Conservation (phyloP, 108 stramenopile genomes). For the Hondaea fermentalgiana region DNA sequence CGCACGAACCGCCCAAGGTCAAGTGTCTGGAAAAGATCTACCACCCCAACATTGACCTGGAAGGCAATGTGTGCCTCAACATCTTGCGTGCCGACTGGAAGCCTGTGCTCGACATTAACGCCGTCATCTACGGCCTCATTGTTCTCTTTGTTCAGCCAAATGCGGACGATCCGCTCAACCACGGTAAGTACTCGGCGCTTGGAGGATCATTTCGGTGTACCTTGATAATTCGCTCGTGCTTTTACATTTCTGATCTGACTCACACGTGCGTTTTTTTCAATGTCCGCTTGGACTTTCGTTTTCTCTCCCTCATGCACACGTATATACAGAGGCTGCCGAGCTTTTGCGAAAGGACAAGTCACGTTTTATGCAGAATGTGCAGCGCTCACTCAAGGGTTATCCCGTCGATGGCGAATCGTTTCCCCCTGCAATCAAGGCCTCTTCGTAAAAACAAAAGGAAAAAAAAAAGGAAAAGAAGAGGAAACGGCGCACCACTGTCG, state of each 20-base stretch:
- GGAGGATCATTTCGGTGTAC: not conserved
- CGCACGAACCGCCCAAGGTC: slow-evolving; percentile 97
- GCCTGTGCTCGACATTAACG: slow-evolving; percentile 95
- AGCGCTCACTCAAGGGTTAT: slow-evolving; percentile 55
- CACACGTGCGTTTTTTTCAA: too few relatives aligned
- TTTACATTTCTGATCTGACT: too few relatives aligned
- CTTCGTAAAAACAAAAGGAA: too few relatives aligned
- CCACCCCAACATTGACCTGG: slow-evolving; percentile 95
- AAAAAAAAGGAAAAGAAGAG: too few relatives aligned
- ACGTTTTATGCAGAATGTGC: slow-evolving; percentile 73
- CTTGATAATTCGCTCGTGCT: not conserved
- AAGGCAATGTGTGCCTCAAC: slow-evolving; percentile 97
- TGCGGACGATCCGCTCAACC: slow-evolving; percentile 97
- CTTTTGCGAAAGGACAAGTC: slow-evolving; percentile 79
- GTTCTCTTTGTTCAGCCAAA: slow-evolving; percentile 98
- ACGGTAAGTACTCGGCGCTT: slow-evolving; percentile 19
- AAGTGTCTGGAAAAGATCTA: slow-evolving; percentile 71
- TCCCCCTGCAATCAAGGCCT: not conserved
- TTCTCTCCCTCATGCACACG: too few relatives aligned
- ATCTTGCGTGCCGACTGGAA: slow-evolving; percentile 99
- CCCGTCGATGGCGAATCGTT: not conserved
- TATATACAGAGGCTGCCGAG: slow-evolving; percentile 73
- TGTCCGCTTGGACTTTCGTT: too few relatives aligned
- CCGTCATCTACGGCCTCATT: slow-evolving; percentile 96
- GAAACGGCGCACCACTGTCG: too few relatives aligned